Base-by-base conservation (phyloP, 1,284 basidiomycete genomes). In the Phylloboletellus chloephorus region DNA sequence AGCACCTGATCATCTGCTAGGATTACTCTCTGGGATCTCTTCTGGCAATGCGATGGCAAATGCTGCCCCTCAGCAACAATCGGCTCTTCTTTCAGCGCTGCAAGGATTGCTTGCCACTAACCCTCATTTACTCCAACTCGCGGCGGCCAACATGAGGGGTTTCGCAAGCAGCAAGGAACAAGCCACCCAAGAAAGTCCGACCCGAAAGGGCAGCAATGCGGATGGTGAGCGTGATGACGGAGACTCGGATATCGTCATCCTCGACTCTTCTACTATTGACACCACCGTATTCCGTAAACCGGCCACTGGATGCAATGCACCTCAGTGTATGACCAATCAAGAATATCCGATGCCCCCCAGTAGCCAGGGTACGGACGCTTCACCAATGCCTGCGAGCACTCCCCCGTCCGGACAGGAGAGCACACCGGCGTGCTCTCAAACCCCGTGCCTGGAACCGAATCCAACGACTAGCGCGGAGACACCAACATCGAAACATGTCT, bases 191-290 rank as follows among this genome's bases (percentile, higher is more conserved):
- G 29, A 19, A n/a, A 31, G 43, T 12, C 4, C 19, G 4, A 11
- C 23, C 4, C 6, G 19, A 0, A 16, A 15, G 5, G 31, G 3
- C 17, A 29, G 24, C 31, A 36, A 34, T 9, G 19, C 7, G 4
- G 28, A 24, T 3, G 38, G 44, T 20, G 47, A 37, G 3, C 24
- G 23, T 12, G 50, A 49, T 1, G 57, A 58, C 4, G 45, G 37
- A 22, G 59, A 58, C 38, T 57, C 59, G 0, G 57, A 59, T 20
- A 46, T 64, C 11, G 29, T 59, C 16, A 26, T 64, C 23, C 52
- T 59, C 2, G 60, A 59, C 29, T 61, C 60, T 37, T 58, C 58
- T 16, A 38, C 44, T 12, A 9, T 64, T 9, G 57, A 59, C 26
- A 48, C 56, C 3, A 25, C 53, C 3, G 49, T 44, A 17, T 59